Evolutionary conservation across 805 yeast species (phyloP), one percentile per base, ranked within the genome.

Genomic region (Suhomyces sp.): DNA sequence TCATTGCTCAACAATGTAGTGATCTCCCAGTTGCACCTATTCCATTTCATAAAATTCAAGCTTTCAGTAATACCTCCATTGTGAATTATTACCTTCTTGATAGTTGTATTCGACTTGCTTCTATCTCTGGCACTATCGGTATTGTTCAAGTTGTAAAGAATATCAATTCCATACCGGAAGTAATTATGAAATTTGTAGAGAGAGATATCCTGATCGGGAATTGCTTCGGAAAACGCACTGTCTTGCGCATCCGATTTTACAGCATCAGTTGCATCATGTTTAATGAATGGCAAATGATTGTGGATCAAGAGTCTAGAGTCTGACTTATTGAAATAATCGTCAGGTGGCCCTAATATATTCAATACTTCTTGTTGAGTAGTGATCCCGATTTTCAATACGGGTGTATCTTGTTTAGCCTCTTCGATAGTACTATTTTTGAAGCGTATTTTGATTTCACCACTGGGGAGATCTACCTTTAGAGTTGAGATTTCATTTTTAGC

Each of bases 271-370:
- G 17, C 16, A 9, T 11, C 24, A n/a, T 8, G 15, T 4, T 32
- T 32, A 17, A 25, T 13, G 9, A 25, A 17, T 8, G 35, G 35
- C 39, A 38, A n/a, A 44, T 60, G 65, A 23, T 58, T 60, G 50
- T 65, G 76, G 22, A 67, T 74, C 40, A 55, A 50, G 11, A 66
- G 52, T 41, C 76, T 54, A 2, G 68, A 61, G 41, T 71, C 77
- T 33, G 64, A 62, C 42, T 72, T 72, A 40, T 63, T 56, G 40
- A 76, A 66, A 4, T 60, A 63, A 29, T 73, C 80, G 30, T 75
- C 76, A 0, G 85, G 83, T 2, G 81, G 77, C 0, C 84, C 84
- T 14, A 79, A 52, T 0, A 57, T 47, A 13, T 60, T 53, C 6
- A 77, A 43, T 0, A 76, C 54, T 15, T 70, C 73, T 42, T 74